Conservation (phyloP, 2,329 filamentous ascomycete species). For the Ascochyta lentis region DNA sequence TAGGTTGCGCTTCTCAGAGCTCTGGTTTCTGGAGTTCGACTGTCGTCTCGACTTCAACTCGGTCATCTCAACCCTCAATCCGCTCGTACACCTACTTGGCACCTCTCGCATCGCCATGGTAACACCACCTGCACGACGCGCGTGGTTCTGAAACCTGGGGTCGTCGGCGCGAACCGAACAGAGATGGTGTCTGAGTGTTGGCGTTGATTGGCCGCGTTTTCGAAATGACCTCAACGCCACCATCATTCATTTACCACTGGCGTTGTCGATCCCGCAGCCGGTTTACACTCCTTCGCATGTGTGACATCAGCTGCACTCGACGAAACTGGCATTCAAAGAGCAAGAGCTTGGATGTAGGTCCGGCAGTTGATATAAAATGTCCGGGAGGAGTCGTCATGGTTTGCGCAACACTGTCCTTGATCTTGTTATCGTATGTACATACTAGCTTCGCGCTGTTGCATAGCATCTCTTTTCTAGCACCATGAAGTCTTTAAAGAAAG, state of each 20-base stretch:
- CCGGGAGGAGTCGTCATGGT: conserved; percentile 8
- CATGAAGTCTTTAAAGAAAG: conserved; percentile 36
- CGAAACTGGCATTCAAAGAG: conserved; percentile 23
- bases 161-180: conserved; percentile 14
- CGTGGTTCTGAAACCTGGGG: conserved; percentile 27
- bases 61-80: neutral
- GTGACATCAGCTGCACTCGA: conserved; percentile 42
- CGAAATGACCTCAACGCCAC: conserved; percentile 27
- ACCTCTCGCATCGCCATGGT: neutral
- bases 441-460: conserved; percentile 17
- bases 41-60: neutral
- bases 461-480: conserved; percentile 19
- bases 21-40: neutral
- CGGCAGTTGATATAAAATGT: conserved; percentile 26
- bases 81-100: neutral
- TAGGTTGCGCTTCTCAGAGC: neutral
- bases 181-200: conserved; percentile 24
- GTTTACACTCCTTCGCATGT: conserved; percentile 28
- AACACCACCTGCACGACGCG: conserved; percentile 27
- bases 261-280: conserved; percentile 27
- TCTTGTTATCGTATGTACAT: neutral
- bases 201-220: conserved; percentile 25
- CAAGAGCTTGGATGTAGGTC: conserved; percentile 17
- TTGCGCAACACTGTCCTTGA: conserved; percentile 1
- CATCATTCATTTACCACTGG: conserved; percentile 20